Evolutionary conservation across 108 stramenopile species (phyloP), one percentile per base, ranked within the genome.

Genomic region (Skeletonema menzelii): DNA sequence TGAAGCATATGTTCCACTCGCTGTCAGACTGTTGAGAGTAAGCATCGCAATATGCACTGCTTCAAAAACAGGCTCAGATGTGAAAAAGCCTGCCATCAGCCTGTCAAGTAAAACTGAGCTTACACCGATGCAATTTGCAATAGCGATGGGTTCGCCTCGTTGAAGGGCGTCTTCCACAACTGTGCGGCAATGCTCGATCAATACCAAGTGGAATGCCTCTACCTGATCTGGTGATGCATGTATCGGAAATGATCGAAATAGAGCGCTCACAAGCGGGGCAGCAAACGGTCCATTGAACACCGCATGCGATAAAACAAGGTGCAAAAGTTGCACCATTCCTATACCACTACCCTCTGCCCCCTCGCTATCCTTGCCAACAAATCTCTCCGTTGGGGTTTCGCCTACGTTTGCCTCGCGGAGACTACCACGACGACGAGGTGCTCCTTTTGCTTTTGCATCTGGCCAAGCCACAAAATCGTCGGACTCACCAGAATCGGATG

Each of bases 151-250:
- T 49, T 92, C 90, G 15, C 92, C 90, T n/a, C 85, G 67, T 60
- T 93, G 86, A 59, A 91, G 55, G 2, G 85, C 88, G 67, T 94
- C 91, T 63, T 89, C 88, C 3, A 95, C 77, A 22, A 87, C 87
- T 4, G 80, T 69, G 14, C 68, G 66, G 53, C 89, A 88, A 20
- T 88, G 80, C 66, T 95, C 94, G 49, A 92, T 79, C 60, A 95
- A 65, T 0, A 92, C 85, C 27, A 95, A 56, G 40, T 95, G 91
- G 61, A 90, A 92, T 35, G 91, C 90, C 42, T 88, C 87, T 22
- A 92, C 94, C 77, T 95, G 89, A 20, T 91, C 87, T 8, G 88
- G 80, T 12, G 88, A 80, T 34, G 91, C 87, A 76, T 92, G 91
- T 44, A 92, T 87, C 27, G 94, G 94, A 70, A 91, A 92, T 4